A percentile compares a stretch with the other conserved stretches of the same genome.
Evolutionary conservation across 768 basidiomycete genomes (phyloP).

Genomic region (Lentinula boryana): DNA sequence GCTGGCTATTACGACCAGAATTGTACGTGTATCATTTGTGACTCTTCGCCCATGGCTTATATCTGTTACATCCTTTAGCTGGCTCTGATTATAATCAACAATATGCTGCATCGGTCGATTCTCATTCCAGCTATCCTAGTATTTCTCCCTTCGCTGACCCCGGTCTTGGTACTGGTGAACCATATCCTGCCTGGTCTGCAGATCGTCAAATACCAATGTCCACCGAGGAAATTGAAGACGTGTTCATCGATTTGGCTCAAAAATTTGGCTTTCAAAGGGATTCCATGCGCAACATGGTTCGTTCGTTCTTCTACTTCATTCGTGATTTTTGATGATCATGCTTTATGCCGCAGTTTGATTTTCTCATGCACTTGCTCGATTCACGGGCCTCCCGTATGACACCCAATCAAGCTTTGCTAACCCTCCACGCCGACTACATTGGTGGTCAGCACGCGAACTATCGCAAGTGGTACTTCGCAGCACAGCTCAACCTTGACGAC

Average conservation of each 20-base stretch:
- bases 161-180: conserved; percentile 46
- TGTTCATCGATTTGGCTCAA: conserved; percentile 95
- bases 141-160: conserved; percentile 58
- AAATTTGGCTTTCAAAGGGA: conserved; percentile 99
- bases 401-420: conserved; percentile 91
- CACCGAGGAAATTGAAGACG: conserved; percentile 98
- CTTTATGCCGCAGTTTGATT: conserved; percentile 69
- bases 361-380: conserved; percentile 96
- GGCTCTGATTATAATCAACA: conserved; percentile 30
- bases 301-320: conserved; percentile 15
- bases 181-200: conserved; percentile 93
- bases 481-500: conserved; percentile 98
- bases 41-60: conserved; percentile 4
- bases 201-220: conserved; percentile 94
- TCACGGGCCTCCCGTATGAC: conserved; percentile 98
- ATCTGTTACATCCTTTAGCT: conserved; percentile 19
- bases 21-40: conserved; percentile 11
- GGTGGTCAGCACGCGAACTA: conserved; percentile 99
- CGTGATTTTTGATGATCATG: not conserved
- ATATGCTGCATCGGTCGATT: conserved; percentile 54
- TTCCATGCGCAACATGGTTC: conserved; percentile 91
- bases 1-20: conserved; percentile 17
- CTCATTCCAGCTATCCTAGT: conserved; percentile 52
- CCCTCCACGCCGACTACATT: conserved; percentile 97
- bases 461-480: conserved; percentile 99